Percentiles rank a stretch among this genome's conserved stretches.
Conservation (phyloP, 306 rosid genomes). For the Neltuma alba region DNA sequence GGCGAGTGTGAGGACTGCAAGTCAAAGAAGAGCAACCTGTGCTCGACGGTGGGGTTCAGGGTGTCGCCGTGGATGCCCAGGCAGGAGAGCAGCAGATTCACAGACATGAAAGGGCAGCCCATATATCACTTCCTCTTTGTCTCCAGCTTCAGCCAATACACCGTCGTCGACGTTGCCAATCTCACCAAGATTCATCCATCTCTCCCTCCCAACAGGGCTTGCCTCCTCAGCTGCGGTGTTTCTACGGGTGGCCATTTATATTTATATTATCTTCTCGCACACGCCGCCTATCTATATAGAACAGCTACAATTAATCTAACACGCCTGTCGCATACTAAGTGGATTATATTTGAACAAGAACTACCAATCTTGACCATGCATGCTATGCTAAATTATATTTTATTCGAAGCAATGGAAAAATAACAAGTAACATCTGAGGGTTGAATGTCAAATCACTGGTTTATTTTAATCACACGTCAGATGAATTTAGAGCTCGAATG, state of each 20-base stretch:
- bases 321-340: too few relatives aligned
- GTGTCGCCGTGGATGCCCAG: constrained; percentile 68
- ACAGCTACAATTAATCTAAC: too few relatives aligned
- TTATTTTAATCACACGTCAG: too few relatives aligned
- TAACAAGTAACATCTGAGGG: too few relatives aligned
- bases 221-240: constrained; percentile 84
- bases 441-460: background rate
- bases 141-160: constrained; percentile 86
- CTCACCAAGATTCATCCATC: constrained; percentile 57
- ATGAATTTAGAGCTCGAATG: too few relatives aligned
- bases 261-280: too few relatives aligned
- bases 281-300: too few relatives aligned
- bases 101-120: constrained; percentile 60
- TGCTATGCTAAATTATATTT: too few relatives aligned
- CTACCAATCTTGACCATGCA: background rate
- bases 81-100: constrained; percentile 69
- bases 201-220: constrained; percentile 68
- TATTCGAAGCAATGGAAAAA: background rate
- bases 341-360: constrained; percentile 15
- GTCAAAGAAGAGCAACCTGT: constrained; percentile 73
- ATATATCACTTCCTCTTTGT: constrained; percentile 68
- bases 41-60: constrained; percentile 64
- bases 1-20: constrained; percentile 70
- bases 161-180: constrained; percentile 70
- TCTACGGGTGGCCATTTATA: too few relatives aligned